Percentiles rank a stretch among this genome's conserved stretches.
Evolutionary conservation across 768 basidiomycete genomes (phyloP).

Genomic region (Lentinula lateritia): DNA sequence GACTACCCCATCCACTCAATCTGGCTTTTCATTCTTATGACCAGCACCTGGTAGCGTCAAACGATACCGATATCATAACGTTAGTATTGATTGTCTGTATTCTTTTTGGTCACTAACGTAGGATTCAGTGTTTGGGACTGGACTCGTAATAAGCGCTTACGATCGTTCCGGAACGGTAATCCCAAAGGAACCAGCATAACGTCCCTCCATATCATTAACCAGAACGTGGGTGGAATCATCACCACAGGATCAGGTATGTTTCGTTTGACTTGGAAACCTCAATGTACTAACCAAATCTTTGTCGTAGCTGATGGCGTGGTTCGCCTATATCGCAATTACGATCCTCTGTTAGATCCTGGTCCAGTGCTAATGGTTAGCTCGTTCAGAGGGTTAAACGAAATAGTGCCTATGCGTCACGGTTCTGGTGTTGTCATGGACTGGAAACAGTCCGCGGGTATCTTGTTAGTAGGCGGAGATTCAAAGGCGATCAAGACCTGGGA

Average conservation of each 20-base stretch:
- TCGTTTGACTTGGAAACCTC: not conserved
- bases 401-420: constrained; percentile 69
- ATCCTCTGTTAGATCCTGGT: constrained; percentile 61
- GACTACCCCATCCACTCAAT: constrained; percentile 56
- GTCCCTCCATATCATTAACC: constrained; percentile 87
- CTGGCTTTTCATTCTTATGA: constrained; percentile 93
- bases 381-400: constrained; percentile 82
- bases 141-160: constrained; percentile 72
- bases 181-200: constrained; percentile 79
- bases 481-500: constrained; percentile 91
- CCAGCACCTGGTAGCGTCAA: constrained; percentile 78
- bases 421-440: constrained; percentile 87
- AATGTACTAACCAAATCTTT: not conserved
- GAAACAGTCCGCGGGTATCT: constrained; percentile 81
- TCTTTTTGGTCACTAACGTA: not conserved
- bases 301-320: constrained; percentile 82
- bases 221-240: constrained; percentile 89
- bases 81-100: constrained; percentile 24
- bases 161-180: constrained; percentile 87
- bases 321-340: constrained; percentile 90
- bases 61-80: constrained; percentile 85
- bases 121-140: constrained; percentile 86
- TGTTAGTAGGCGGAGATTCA: constrained; percentile 91
- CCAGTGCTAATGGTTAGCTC: constrained; percentile 90
- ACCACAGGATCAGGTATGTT: constrained; percentile 73